Conservation (phyloP, 306 rosid genomes). For the Ormosia semicastrata region DNA sequence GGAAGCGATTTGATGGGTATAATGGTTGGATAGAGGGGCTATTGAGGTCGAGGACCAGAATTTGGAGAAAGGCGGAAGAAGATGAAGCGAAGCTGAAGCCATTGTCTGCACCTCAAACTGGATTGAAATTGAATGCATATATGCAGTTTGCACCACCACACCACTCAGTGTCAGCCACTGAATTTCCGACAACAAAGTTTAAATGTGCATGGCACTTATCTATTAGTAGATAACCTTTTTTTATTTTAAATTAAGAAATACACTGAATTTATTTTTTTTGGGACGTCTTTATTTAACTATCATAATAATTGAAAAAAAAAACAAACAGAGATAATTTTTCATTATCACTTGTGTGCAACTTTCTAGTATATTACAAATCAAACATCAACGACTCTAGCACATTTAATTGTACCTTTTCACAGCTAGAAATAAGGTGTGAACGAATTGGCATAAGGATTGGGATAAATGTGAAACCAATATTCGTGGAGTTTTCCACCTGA, state of each 20-base stretch:
- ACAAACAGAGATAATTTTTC: not conserved
- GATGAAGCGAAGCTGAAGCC: conserved; percentile 63
- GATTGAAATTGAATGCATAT: not conserved
- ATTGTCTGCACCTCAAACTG: conserved; percentile 31
- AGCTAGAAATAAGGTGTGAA: not conserved
- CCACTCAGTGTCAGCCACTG: conserved; percentile 30
- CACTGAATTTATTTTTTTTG: not conserved
- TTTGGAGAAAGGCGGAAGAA: conserved; percentile 37
- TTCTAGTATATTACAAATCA: not conserved
- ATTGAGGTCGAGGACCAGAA: conserved; percentile 32
- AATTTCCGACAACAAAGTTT: conserved; percentile 7
- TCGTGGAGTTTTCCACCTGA: not conserved
- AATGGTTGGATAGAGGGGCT: conserved; percentile 31
- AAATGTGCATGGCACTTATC: conserved; percentile 4
- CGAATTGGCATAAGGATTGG: too few relatives aligned
- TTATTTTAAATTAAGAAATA: not conserved
- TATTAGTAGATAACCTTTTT: not conserved
- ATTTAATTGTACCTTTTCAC: not conserved
- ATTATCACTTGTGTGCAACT: not conserved
- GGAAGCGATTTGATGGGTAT: conserved; percentile 31
- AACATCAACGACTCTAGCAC: not conserved
- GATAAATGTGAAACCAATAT: too few relatives aligned
- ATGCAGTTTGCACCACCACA: not conserved
- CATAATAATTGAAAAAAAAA: not conserved
- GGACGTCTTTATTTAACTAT: not conserved